A percentile compares a stretch with the other conserved stretches of the same genome.
phyloP scores from a whole-genome alignment of 495 filamentous ascomycete species.

The Niebla homalea region DNA sequence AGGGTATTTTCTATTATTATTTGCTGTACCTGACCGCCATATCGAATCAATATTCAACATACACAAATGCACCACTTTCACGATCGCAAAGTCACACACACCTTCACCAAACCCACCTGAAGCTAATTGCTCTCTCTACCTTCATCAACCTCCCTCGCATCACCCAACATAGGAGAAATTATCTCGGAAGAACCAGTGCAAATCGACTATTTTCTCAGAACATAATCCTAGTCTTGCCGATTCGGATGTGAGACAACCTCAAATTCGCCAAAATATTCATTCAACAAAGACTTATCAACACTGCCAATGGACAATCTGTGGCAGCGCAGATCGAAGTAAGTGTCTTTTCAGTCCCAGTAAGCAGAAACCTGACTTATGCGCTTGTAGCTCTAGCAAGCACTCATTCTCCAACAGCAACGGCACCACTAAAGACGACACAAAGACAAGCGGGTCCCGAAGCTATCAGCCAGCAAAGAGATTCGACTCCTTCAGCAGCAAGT shows the following conservation, averaged over 20 bases:
- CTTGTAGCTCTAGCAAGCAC: conserved; percentile 66
- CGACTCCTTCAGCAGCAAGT: conserved; percentile 64
- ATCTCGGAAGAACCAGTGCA: background rate
- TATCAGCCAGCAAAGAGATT: conserved; percentile 55
- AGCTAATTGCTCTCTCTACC: background rate
- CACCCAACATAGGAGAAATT: background rate
- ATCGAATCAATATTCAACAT: background rate
- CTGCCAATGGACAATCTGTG: conserved; percentile 20
- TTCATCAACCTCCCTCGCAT: background rate
- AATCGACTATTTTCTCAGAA: background rate
- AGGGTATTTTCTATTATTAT: conserved; percentile 2
- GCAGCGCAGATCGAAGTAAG: conserved; percentile 24
- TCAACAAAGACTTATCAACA: background rate
- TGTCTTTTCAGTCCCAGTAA: background rate
- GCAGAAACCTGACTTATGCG: conserved; percentile 3
- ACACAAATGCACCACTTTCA: background rate
- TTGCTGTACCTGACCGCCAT: conserved; percentile 11
- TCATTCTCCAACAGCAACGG: conserved; percentile 54
- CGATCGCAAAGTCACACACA: background rate
- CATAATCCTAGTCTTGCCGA: background rate
- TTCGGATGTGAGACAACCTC: background rate
- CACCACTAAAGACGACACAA: conserved; percentile 45
- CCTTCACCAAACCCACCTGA: background rate
- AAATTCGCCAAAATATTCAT: background rate
- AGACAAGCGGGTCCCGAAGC: conserved; percentile 51